Percentiles rank a stretch among this genome's conserved stretches.
phyloP scores from a whole-genome alignment of 2,329 filamentous ascomycete genomes.

The Trichoderma gracile region DNA sequence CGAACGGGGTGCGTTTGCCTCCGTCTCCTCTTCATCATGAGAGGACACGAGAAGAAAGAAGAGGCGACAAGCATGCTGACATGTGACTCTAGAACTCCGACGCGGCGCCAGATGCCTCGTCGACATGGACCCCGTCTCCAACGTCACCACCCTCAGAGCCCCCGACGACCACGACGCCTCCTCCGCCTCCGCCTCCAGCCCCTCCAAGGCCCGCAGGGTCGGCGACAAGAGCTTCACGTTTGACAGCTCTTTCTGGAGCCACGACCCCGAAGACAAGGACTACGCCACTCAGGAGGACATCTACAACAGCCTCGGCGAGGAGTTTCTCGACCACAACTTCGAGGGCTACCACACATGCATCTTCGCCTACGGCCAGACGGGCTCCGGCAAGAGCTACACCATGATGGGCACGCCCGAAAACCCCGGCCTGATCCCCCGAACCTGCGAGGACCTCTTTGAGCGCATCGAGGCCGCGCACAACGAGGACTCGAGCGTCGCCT shows the following conservation, averaged over 20 bases:
- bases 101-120: conserved; percentile 82
- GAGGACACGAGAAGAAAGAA: background rate
- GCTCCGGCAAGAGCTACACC: conserved; percentile 96
- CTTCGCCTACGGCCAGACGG: conserved; percentile 97
- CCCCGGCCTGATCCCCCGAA: conserved; percentile 89
- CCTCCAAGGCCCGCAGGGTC: conserved; percentile 66
- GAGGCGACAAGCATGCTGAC: background rate
- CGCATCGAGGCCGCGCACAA: conserved; percentile 77
- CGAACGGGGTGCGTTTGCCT: conserved; percentile 67
- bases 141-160: conserved; percentile 77
- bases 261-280: conserved; percentile 73
- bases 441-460: conserved; percentile 94
- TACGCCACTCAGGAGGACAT: conserved; percentile 93
- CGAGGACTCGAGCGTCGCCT: conserved; percentile 87
- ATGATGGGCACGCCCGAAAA: conserved; percentile 91
- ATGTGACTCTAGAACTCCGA: conserved; percentile 65
- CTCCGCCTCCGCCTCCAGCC: conserved; percentile 42
- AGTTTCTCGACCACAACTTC: conserved; percentile 98
- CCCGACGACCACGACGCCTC: conserved; percentile 56
- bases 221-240: conserved; percentile 94
- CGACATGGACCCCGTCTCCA: conserved; percentile 83
- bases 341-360: conserved; percentile 99
- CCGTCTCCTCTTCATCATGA: background rate
- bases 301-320: conserved; percentile 90
- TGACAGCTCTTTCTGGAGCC: conserved; percentile 98